Evolutionary conservation across 2,329 filamentous ascomycete species (phyloP).

Genomic region (Colletotrichum sp.): DNA sequence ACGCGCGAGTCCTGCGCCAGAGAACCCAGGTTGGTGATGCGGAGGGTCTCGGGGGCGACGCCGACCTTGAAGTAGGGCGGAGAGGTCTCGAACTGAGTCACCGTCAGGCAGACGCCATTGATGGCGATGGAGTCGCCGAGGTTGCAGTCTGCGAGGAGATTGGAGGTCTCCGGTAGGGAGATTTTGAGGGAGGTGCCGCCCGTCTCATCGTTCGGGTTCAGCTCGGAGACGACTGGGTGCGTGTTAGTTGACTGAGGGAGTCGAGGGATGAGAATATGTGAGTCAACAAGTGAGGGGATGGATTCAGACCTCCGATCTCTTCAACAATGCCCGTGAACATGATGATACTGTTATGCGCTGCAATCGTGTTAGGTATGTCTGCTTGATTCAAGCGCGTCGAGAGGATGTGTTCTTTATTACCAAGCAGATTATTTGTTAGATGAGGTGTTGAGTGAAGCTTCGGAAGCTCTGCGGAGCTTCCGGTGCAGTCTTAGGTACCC

Average conservation of each 20-base stretch:
- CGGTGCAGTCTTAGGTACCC: not conserved
- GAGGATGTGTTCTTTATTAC: not conserved
- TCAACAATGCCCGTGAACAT: slow-evolving; percentile 99
- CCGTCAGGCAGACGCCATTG: slow-evolving; percentile 95
- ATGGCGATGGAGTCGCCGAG: slow-evolving; percentile 93
- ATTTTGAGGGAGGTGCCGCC: slow-evolving; percentile 93
- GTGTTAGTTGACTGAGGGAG: slow-evolving; percentile 23
- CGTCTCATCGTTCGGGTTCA: slow-evolving; percentile 81
- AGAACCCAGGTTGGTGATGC: slow-evolving; percentile 89
- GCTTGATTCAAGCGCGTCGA: not conserved
- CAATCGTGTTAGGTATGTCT: not conserved
- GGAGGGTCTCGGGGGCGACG: slow-evolving; percentile 93
- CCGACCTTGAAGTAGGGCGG: slow-evolving; percentile 80
- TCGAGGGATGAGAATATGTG: not conserved
- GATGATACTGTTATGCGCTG: not conserved
- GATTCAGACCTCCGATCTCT: slow-evolving; percentile 82
- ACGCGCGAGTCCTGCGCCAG: slow-evolving; percentile 72
- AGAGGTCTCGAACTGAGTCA: slow-evolving; percentile 61
- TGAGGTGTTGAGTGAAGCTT: not conserved
- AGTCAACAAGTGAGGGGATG: slow-evolving; percentile 22
- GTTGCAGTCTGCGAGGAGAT: slow-evolving; percentile 83
- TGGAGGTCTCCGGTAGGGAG: slow-evolving; percentile 66
- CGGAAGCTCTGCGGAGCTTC: not conserved
- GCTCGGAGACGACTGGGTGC: slow-evolving; percentile 77
- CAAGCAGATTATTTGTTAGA: not conserved